Evolutionary conservation across 2,329 filamentous ascomycete genomes (phyloP).

Genomic region (Erysiphe neolycopersici): DNA sequence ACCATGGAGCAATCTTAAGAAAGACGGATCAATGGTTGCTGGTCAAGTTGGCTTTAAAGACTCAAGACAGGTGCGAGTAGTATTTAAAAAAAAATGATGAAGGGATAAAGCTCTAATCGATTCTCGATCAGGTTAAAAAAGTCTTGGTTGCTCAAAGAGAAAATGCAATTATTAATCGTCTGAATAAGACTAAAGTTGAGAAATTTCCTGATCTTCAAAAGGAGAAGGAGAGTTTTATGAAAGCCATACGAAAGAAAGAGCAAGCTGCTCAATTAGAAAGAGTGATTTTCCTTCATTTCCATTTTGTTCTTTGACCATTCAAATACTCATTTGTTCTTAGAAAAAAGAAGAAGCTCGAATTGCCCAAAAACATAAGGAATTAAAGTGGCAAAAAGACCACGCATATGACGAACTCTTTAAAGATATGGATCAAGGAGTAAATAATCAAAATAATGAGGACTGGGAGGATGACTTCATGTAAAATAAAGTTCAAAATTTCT

Average conservation of each 20-base stretch:
- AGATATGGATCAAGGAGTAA: constrained; percentile 50
- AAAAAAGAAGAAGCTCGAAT: constrained; percentile 51
- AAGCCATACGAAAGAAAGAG: constrained; percentile 45
- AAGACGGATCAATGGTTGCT: constrained; percentile 83
- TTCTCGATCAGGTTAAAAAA: constrained; percentile 35
- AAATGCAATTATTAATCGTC: constrained; percentile 81
- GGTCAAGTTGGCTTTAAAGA: constrained; percentile 94
- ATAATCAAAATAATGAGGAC: constrained; percentile 59
- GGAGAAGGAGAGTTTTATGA: constrained; percentile 54
- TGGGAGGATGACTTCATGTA: constrained; percentile 92
- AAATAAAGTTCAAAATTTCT: constrained; percentile 4
- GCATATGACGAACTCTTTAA: constrained; percentile 83
- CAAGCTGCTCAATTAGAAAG: constrained; percentile 31
- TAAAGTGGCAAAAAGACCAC: constrained; percentile 92
- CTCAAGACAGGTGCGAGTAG: constrained; percentile 30
- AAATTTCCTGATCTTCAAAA: constrained; percentile 58
- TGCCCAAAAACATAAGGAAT: constrained; percentile 57
- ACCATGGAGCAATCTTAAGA: constrained; percentile 87
- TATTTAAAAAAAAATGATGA: neutral
- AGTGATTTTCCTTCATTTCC: constrained; percentile 19
- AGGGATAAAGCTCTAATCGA: neutral
- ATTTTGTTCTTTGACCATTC: neutral
- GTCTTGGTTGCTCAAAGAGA: constrained; percentile 56
- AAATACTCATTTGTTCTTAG: constrained; percentile 16
- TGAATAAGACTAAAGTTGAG: constrained; percentile 90